Conservation (phyloP, 2,329 filamentous ascomycete species). For the Colletotrichum graminicola region DNA sequence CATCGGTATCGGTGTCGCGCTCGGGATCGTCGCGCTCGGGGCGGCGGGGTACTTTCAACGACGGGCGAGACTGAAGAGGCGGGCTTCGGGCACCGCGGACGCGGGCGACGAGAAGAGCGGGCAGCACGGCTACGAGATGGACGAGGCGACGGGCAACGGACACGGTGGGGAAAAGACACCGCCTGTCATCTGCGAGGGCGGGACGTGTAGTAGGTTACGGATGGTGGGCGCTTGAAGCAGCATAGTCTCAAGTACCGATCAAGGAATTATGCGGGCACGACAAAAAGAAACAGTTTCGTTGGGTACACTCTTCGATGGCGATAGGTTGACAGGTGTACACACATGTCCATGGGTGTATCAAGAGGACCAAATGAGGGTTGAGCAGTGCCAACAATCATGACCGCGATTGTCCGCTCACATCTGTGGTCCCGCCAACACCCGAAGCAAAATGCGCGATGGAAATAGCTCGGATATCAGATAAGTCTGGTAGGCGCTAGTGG, state of each 20-base stretch:
- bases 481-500: not conserved
- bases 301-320: not conserved
- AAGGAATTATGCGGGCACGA: not conserved
- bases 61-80: not conserved
- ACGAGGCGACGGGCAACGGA: not conserved
- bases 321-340: not conserved
- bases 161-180: not conserved
- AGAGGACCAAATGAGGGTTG: not conserved
- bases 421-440: not conserved
- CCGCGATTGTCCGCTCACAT: not conserved
- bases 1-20: constrained; percentile 29
- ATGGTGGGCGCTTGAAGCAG: constrained; percentile 17
- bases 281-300: not conserved
- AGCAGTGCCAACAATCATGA: not conserved
- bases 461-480: not conserved
- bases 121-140: not conserved
- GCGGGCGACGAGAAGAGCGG: not conserved
- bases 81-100: too few relatives aligned
- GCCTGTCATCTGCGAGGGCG: constrained; percentile 25
- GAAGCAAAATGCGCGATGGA: not conserved
- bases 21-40: constrained; percentile 19
- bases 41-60: constrained; percentile 24
- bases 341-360: too few relatives aligned
- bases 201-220: constrained; percentile 22
- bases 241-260: not conserved